These are phyloP conservation scores for Solanum pinnatisectum DNA, from an alignment of 257 asterid genomes.

Conservation along the genomic window DNA sequence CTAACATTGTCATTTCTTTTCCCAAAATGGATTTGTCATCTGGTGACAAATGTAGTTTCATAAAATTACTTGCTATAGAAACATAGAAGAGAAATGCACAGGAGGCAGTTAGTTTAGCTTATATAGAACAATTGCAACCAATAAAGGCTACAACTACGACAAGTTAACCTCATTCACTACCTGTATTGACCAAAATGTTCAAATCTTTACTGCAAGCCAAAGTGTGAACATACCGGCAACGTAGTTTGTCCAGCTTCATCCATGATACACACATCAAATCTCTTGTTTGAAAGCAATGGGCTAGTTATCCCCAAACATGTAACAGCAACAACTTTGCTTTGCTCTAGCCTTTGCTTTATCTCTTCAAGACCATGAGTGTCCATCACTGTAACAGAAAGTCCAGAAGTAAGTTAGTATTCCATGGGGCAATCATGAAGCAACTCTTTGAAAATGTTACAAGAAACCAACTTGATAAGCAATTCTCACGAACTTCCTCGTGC, in stretches of 20 bases:
- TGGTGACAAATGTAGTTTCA: background rate
- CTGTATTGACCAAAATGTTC: background rate
- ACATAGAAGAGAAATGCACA: background rate
- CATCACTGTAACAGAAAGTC: slow-evolving; percentile 36
- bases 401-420: slow-evolving; percentile 5
- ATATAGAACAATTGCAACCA: background rate
- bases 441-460: background rate
- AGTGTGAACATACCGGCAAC: slow-evolving; percentile 50
- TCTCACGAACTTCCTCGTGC: slow-evolving; percentile 63
- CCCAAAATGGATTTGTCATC: background rate
- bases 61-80: background rate
- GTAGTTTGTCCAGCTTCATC: slow-evolving; percentile 99
- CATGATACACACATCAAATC: slow-evolving; percentile 93
- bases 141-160: background rate
- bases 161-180: background rate
- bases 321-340: slow-evolving; percentile 69
- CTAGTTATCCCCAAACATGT: slow-evolving; percentile 92
- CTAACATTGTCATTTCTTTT: background rate
- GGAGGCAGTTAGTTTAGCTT: background rate
- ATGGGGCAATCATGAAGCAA: background rate
- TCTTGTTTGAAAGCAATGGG: slow-evolving; percentile 77
- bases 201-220: background rate
- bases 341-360: slow-evolving; percentile 58
- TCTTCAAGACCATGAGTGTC: slow-evolving; percentile 46
- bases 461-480: slow-evolving; percentile 68